Evolutionary conservation across 768 basidiomycete species (phyloP), one percentile per base, ranked within the genome.

Genomic region (Suillus cothurnatus): DNA sequence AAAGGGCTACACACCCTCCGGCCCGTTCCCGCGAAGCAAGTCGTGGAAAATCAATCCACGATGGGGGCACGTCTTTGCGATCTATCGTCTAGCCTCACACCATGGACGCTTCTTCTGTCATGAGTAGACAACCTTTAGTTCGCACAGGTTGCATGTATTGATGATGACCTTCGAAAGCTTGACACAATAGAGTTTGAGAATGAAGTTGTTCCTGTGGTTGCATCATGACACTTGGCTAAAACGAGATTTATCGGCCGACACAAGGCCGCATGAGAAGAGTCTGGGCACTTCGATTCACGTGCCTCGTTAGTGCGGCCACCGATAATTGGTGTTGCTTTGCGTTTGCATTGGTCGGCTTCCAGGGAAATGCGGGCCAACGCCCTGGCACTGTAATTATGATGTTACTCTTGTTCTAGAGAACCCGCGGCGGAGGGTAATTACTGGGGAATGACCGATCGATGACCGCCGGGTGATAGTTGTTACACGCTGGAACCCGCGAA

Each of bases 121-220:
- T 8, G 7, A 59, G 19, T 21, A 59, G 19, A 6, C 2, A 39
- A 59, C 58, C 58, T 59, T 11, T 28, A 41, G 39, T 59, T 59
- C 39, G 58, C 39, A 41, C 58, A 59, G 57, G 38, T 59, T 39
- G 26, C 57, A 41, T 11, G 26, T 23, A 41, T 21, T 1, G 26
- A 39, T 2, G 39, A 59, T 28, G 23, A 5, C 58, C 38, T 59
- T 59, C 39, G 58, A 59, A 41, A 59, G 58, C 28, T 59, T 59
- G 58, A 41, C 56, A 17, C 26, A 28, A 41, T 59, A 59, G 11
- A 59, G 58, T 59, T 59, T 59, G 58, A 14, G 26, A 59, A 59
- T 59, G 28, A 21, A 28, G 6, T 5, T 26, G 58, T 41, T 41
- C 58, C 58, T 59, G 58, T 39, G 28, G 57, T 58, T 58, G 57